Percentiles rank a stretch among this genome's conserved stretches.
Evolutionary conservation across 1,139 yeast genomes (phyloP).

Genomic region (Citeromyces hawaiiensis): DNA sequence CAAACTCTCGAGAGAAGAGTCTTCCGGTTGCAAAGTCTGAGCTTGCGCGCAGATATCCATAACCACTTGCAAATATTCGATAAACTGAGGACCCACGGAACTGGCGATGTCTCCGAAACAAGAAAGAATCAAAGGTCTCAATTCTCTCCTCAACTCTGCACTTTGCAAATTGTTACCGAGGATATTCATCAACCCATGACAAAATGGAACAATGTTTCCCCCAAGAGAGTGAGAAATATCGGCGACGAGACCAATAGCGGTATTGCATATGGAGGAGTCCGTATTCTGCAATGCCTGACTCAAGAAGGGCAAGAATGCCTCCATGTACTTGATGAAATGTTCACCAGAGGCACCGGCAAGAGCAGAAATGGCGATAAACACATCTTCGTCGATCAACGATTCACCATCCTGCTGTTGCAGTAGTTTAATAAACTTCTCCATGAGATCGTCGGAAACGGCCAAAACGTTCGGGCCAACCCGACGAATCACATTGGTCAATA

Average conservation of each 20-base stretch:
- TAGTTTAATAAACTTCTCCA: conserved; percentile 70
- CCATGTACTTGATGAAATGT: conserved; percentile 64
- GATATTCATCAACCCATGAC: conserved; percentile 70
- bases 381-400: conserved; percentile 86
- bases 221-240: conserved; percentile 92
- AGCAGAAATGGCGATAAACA: conserved; percentile 84
- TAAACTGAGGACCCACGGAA: conserved; percentile 64
- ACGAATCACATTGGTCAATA: conserved; percentile 79
- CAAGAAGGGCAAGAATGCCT: conserved; percentile 70
- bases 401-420: conserved; percentile 45
- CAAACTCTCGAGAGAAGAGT: conserved; percentile 55
- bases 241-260: conserved; percentile 94
- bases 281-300: conserved; percentile 68
- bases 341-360: conserved; percentile 70
- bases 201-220: conserved; percentile 54
- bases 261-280: conserved; percentile 70
- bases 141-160: conserved; percentile 57
- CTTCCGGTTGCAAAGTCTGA: conserved; percentile 38
- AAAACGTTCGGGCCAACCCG: conserved; percentile 58
- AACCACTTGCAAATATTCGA: conserved; percentile 65
- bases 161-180: conserved; percentile 62
- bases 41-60: conserved; percentile 59
- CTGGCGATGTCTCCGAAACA: conserved; percentile 95
- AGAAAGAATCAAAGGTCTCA: conserved; percentile 82
- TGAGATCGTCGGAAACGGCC: conserved; percentile 67